phyloP scores from a whole-genome alignment of 768 basidiomycete genomes.

The Naganishia randhawae region DNA sequence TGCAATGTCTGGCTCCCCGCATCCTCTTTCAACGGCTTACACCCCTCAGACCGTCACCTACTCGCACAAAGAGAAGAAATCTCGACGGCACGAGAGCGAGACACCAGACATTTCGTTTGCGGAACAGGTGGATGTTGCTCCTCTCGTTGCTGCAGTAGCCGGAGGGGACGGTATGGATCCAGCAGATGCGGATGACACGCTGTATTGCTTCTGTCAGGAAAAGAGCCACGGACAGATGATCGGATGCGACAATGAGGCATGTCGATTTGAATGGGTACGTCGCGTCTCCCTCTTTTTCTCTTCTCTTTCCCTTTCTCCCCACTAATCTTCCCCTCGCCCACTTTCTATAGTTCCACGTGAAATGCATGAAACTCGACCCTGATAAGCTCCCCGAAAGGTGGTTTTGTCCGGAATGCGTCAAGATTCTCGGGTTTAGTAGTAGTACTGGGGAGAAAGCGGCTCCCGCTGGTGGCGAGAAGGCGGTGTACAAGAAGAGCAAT shows the following conservation, averaged over 20 bases:
- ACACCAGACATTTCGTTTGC: constrained; percentile 5
- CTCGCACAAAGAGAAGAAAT: background rate
- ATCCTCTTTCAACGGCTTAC: background rate
- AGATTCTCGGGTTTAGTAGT: constrained; percentile 45
- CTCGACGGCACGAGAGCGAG: background rate
- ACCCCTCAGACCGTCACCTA: background rate
- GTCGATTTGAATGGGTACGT: constrained; percentile 87
- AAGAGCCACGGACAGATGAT: constrained; percentile 92
- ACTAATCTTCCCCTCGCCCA: background rate
- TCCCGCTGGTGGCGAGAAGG: background rate
- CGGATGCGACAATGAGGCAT: constrained; percentile 76
- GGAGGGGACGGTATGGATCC: constrained; percentile 38
- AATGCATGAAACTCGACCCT: constrained; percentile 60
- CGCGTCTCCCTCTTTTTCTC: constrained; percentile 15
- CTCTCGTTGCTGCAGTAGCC: background rate
- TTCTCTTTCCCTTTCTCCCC: background rate
- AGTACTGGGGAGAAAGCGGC: constrained; percentile 36
- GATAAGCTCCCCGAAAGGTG: constrained; percentile 58
- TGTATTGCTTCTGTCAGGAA: constrained; percentile 80
- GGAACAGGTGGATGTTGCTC: background rate
- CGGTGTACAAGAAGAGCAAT: constrained; percentile 28
- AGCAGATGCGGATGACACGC: constrained; percentile 58
- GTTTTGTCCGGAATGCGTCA: constrained; percentile 61
- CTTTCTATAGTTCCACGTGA: constrained; percentile 60
- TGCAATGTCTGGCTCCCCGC: background rate